These are phyloP conservation scores for Luffa aegyptiaca DNA, from an alignment of 306 rosid genomes.

Conservation along the genomic window DNA sequence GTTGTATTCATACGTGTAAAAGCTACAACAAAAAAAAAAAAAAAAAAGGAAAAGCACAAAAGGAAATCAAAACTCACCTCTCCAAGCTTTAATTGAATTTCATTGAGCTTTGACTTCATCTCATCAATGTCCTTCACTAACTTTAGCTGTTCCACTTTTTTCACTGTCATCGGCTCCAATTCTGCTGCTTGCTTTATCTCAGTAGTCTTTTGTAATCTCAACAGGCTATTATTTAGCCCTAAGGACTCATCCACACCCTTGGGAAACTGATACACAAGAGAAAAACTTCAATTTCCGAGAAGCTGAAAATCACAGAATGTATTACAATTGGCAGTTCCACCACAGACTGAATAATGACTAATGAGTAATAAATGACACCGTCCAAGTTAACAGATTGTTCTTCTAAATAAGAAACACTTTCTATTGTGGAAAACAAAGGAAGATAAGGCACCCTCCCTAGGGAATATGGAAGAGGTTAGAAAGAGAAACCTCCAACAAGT, in stretches of 20 bases:
- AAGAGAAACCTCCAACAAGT: neutral
- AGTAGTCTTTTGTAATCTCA: constrained; percentile 6
- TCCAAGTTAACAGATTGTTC: neutral
- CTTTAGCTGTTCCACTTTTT: constrained; percentile 26
- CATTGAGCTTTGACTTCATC: constrained; percentile 59
- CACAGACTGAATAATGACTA: neutral
- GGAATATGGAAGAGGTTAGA: neutral
- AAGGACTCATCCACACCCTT: constrained; percentile 20
- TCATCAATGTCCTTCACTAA: constrained; percentile 54
- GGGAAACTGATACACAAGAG: constrained; percentile 17
- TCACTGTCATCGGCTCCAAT: constrained; percentile 13
- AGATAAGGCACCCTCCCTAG: neutral
- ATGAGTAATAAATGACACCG: neutral
- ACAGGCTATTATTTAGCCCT: constrained; percentile 18
- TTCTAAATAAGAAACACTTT: neutral
- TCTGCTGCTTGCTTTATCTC: constrained; percentile 10
- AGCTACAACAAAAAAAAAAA: neutral
- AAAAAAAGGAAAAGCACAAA: too few species aligned
- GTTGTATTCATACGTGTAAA: neutral
- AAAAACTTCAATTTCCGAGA: neutral
- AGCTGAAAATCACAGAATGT: neutral
- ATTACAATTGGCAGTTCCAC: neutral
- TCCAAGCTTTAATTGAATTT: constrained; percentile 62
- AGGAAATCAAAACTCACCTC: constrained; percentile 44
- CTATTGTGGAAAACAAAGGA: neutral